Evolutionary conservation across 2,329 filamentous ascomycete genomes (phyloP).

Genomic region (Paecilomyces fulvus): DNA sequence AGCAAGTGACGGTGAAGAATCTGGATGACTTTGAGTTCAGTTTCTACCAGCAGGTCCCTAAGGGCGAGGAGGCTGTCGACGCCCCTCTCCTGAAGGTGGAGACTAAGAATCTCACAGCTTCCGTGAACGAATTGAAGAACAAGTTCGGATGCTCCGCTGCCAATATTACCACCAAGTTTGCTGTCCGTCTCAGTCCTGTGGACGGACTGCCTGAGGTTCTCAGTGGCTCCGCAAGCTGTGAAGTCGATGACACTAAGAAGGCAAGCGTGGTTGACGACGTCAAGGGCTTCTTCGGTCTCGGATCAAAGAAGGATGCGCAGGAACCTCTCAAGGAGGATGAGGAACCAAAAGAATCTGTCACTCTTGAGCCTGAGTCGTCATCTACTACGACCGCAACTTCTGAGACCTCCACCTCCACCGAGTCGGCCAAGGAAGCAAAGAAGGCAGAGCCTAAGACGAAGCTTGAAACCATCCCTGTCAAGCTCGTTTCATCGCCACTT

Average conservation of each 20-base stretch:
- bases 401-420: slow-evolving; percentile 42
- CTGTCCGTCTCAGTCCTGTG: slow-evolving; percentile 60
- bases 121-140: slow-evolving; percentile 68
- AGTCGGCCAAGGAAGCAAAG: slow-evolving; percentile 36
- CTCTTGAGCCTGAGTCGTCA: slow-evolving; percentile 36
- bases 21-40: slow-evolving; percentile 70
- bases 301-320: slow-evolving; percentile 81
- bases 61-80: slow-evolving; percentile 40
- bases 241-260: slow-evolving; percentile 63
- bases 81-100: slow-evolving; percentile 57
- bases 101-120: slow-evolving; percentile 78
- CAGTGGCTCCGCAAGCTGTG: slow-evolving; percentile 74
- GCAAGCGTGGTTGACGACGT: slow-evolving; percentile 84
- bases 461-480: slow-evolving; percentile 45
- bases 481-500: slow-evolving; percentile 41
- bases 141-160: slow-evolving; percentile 67
- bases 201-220: slow-evolving; percentile 73
- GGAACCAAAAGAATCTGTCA: slow-evolving; percentile 40
- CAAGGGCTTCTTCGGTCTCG: slow-evolving; percentile 93
- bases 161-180: slow-evolving; percentile 73
- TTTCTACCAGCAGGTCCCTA: slow-evolving; percentile 64
- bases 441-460: slow-evolving; percentile 36
- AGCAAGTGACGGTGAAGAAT: slow-evolving; percentile 78
- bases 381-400: slow-evolving; percentile 38
- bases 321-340: slow-evolving; percentile 57